These are phyloP conservation scores for Tuber brumale DNA, from an alignment of 495 filamentous ascomycete genomes.

Conservation along the genomic window DNA sequence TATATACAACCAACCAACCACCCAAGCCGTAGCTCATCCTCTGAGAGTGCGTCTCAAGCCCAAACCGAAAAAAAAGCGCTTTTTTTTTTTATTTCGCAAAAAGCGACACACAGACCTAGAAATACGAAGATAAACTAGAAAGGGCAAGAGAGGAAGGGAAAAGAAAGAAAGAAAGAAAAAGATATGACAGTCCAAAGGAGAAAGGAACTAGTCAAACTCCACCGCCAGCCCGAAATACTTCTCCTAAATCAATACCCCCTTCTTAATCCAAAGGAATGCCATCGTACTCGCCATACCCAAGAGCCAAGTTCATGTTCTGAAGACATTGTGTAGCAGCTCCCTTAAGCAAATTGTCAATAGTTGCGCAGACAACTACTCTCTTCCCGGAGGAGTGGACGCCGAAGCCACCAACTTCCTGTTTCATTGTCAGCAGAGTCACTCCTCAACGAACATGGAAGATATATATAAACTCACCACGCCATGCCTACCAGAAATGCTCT, in stretches of 20 bases:
- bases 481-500: slow-evolving; percentile 81
- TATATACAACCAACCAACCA: slow-evolving; percentile 10
- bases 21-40: too few relatives aligned
- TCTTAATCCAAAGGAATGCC: slow-evolving; percentile 67
- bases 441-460: not conserved
- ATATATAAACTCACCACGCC: slow-evolving; percentile 50
- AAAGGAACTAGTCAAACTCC: slow-evolving; percentile 13
- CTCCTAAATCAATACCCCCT: not conserved
- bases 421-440: slow-evolving; percentile 12
- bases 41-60: not conserved
- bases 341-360: slow-evolving; percentile 97
- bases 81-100: slow-evolving; percentile 36
- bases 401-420: slow-evolving; percentile 80
- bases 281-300: slow-evolving; percentile 88
- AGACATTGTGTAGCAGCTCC: slow-evolving; percentile 93
- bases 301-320: slow-evolving; percentile 95
- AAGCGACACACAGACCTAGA: slow-evolving; percentile 11
- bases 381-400: slow-evolving; percentile 81
- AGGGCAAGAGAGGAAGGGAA: not conserved
- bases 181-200: not conserved
- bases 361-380: slow-evolving; percentile 87
- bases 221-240: not conserved
- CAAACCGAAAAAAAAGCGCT: slow-evolving; percentile 10
- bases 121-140: not conserved
- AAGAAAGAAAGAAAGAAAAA: too few relatives aligned